A percentile compares a stretch with the other conserved stretches of the same genome.
Evolutionary conservation across 2,329 filamentous ascomycete species (phyloP).

Genomic region (Pseudophaeomoniella oleicola): DNA sequence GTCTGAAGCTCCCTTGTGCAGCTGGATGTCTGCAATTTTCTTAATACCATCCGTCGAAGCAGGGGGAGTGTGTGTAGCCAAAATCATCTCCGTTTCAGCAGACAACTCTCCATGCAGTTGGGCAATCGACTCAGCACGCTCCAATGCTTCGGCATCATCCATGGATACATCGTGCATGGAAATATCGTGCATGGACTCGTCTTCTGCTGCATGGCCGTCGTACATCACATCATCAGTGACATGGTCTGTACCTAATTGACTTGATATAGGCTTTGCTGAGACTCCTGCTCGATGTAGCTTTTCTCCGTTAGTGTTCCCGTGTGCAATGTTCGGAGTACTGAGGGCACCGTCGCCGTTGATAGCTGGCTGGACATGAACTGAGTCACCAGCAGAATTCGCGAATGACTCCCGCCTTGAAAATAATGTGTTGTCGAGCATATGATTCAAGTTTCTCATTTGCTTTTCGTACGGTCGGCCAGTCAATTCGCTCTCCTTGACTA

Average conservation of each 20-base stretch:
- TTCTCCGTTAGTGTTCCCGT: background rate
- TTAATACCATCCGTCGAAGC: constrained; percentile 14
- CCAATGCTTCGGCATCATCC: constrained; percentile 18
- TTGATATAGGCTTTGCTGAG: too few relatives aligned
- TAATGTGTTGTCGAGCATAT: constrained; percentile 54
- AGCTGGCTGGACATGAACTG: background rate
- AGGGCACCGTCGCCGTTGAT: background rate
- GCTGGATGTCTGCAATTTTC: constrained; percentile 17
- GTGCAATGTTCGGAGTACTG: background rate
- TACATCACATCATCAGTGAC: constrained; percentile 14
- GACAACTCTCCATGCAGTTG: constrained; percentile 2
- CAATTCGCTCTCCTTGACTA: constrained; percentile 70
- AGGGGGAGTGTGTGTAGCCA: constrained; percentile 11
- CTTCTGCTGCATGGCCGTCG: constrained; percentile 13
- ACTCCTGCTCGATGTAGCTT: too few relatives aligned
- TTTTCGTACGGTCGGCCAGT: constrained; percentile 54
- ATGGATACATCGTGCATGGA: constrained; percentile 18
- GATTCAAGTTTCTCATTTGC: constrained; percentile 59
- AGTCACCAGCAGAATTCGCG: constrained; percentile 17
- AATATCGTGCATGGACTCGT: too few relatives aligned
- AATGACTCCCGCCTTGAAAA: constrained; percentile 36
- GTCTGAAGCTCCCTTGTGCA: constrained; percentile 22
- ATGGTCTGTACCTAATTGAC: too few relatives aligned
- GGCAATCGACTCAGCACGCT: constrained; percentile 1
- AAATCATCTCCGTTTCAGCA: constrained; percentile 2